These are phyloP conservation scores for Penstemon davidsonii DNA, from an alignment of 257 asterid genomes.

Conservation along the genomic window DNA sequence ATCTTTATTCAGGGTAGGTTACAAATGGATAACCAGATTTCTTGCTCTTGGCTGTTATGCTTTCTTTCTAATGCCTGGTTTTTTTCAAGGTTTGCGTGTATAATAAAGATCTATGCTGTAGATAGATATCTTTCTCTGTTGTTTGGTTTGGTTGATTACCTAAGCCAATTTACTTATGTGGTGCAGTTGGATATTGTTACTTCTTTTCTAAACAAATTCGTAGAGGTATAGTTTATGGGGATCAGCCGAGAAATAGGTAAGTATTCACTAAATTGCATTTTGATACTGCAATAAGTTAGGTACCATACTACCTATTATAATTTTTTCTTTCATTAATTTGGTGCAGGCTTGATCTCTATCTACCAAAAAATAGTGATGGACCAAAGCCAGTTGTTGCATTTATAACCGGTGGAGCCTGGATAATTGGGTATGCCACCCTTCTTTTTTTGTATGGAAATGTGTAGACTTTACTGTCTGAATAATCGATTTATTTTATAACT, in stretches of 20 bases:
- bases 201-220: slow-evolving; percentile 72
- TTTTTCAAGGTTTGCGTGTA: slow-evolving; percentile 72
- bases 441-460: not conserved
- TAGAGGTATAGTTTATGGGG: slow-evolving; percentile 84
- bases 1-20: slow-evolving; percentile 83
- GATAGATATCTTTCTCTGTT: not conserved
- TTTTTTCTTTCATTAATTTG: not conserved
- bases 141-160: not conserved
- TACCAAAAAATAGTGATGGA: slow-evolving; percentile 62
- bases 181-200: slow-evolving; percentile 89
- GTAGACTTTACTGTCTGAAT: not conserved
- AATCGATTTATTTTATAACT: no score
- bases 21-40: slow-evolving; percentile 81
- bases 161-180: slow-evolving; percentile 22
- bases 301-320: not conserved
- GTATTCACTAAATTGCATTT: slow-evolving; percentile 14
- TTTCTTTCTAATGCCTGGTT: slow-evolving; percentile 80
- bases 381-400: slow-evolving; percentile 98
- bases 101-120: slow-evolving; percentile 7
- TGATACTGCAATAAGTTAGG: not conserved
- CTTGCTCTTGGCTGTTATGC: slow-evolving; percentile 92
- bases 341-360: slow-evolving; percentile 84
- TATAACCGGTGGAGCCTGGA: slow-evolving; percentile 99
- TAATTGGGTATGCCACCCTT: slow-evolving; percentile 68
- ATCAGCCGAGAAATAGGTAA: slow-evolving; percentile 93